Evolutionary conservation across 768 basidiomycete species (phyloP).

Genomic region (Amanita phalloides): DNA sequence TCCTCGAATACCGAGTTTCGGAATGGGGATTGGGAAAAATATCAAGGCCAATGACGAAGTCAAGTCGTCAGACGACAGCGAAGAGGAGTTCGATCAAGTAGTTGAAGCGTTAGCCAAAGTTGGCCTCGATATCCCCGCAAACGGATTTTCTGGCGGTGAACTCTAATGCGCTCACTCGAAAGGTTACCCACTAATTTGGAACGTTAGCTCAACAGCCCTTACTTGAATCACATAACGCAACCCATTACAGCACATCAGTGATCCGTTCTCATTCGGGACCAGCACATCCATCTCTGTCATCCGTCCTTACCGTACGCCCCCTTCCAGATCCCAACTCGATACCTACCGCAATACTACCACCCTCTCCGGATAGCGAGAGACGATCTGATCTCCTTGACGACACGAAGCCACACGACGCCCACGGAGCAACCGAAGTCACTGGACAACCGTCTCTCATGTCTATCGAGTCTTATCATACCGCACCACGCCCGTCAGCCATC

Average conservation of each 20-base stretch:
- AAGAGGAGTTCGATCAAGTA: conserved; percentile 59
- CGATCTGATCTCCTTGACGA: conserved; percentile 9
- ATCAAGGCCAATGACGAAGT: conserved; percentile 26
- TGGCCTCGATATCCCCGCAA: conserved; percentile 37
- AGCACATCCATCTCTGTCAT: conserved; percentile 47
- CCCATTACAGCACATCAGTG: conserved; percentile 65
- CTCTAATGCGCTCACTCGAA: neutral
- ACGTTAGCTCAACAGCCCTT: conserved; percentile 43
- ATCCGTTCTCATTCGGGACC: conserved; percentile 32
- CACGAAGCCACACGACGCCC: conserved; percentile 6
- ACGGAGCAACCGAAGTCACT: conserved; percentile 22
- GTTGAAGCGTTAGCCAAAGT: conserved; percentile 42
- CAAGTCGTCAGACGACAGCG: conserved; percentile 44
- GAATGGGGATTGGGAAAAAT: conserved; percentile 55
- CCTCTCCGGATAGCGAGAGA: conserved; percentile 14
- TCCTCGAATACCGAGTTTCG: conserved; percentile 85
- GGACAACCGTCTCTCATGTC: conserved; percentile 41
- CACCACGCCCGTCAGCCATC: conserved; percentile 34
- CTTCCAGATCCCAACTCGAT: conserved; percentile 38
- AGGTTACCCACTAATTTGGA: neutral
- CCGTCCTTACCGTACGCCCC: conserved; percentile 61
- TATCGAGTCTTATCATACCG: conserved; percentile 57
- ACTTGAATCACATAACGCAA: conserved; percentile 24
- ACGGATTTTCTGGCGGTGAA: conserved; percentile 28
- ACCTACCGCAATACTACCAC: conserved; percentile 29